Percentiles rank a stretch among this genome's conserved stretches.
phyloP scores from a whole-genome alignment of 1,139 yeast species.

The Ashbya aceris region DNA sequence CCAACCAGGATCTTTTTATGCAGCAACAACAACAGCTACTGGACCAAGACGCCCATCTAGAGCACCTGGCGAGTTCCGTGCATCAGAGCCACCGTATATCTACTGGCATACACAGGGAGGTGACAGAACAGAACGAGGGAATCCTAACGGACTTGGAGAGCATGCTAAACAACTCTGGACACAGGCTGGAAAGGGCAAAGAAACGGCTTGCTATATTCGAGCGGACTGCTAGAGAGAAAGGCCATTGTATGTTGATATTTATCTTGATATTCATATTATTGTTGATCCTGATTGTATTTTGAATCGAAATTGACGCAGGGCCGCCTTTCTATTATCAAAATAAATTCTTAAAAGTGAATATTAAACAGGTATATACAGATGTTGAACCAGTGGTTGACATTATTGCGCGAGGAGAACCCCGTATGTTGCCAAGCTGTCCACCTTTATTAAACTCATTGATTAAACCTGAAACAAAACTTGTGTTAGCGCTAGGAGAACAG shows the following conservation, averaged over 20 bases:
- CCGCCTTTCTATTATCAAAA: background rate
- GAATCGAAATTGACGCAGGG: slow-evolving; percentile 1
- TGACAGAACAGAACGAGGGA: slow-evolving; percentile 22
- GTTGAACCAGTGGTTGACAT: slow-evolving; percentile 3
- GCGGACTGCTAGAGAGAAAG: slow-evolving; percentile 24
- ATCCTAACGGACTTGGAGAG: slow-evolving; percentile 25
- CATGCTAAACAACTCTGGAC: slow-evolving; percentile 20
- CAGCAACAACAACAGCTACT: slow-evolving; percentile 25
- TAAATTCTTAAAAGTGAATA: slow-evolving; percentile 3
- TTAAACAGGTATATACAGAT: slow-evolving; percentile 18
- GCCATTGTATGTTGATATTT: slow-evolving; percentile 25
- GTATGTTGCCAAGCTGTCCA: background rate
- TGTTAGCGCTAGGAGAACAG: too few relatives aligned
- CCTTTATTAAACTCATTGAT: too few relatives aligned
- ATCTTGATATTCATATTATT: slow-evolving; percentile 19
- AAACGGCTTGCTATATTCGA: slow-evolving; percentile 21
- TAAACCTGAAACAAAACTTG: too few relatives aligned
- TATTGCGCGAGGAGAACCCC: background rate
- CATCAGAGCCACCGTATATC: slow-evolving; percentile 22
- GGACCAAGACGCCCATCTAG: slow-evolving; percentile 26
- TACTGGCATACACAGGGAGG: slow-evolving; percentile 23
- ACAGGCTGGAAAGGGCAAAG: slow-evolving; percentile 22
- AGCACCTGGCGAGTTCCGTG: slow-evolving; percentile 18
- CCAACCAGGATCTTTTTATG: slow-evolving; percentile 25
- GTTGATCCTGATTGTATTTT: slow-evolving; percentile 19